These are phyloP conservation scores for Fusarium agapanthi DNA, from an alignment of 2,329 filamentous ascomycete species.

Conservation along the genomic window DNA sequence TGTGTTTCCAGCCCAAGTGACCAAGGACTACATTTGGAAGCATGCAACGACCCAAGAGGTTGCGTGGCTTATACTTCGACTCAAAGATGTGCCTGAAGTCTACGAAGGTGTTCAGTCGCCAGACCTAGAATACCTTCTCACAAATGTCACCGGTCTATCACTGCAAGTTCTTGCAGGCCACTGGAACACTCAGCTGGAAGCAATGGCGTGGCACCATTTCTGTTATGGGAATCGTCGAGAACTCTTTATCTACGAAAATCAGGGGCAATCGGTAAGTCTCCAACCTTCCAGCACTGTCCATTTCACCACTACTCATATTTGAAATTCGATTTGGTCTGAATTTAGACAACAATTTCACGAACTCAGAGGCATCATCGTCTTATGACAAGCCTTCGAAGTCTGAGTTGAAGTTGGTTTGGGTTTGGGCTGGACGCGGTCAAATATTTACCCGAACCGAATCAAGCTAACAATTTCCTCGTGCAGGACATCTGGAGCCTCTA, in stretches of 20 bases:
- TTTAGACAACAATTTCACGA: background rate
- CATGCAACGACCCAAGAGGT: background rate
- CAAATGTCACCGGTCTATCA: background rate
- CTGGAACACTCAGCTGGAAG: background rate
- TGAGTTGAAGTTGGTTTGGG: background rate
- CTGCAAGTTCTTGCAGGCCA: background rate
- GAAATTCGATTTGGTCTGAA: background rate
- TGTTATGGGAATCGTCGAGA: background rate
- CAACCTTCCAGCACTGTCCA: background rate
- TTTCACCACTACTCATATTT: background rate
- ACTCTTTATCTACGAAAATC: slow-evolving; percentile 13
- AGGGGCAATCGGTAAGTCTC: background rate
- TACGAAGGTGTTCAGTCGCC: background rate
- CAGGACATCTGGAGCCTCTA: slow-evolving; percentile 24
- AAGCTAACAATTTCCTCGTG: slow-evolving; percentile 35
- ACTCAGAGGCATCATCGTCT: background rate
- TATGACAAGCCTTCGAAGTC: background rate
- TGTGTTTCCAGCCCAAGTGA: background rate
- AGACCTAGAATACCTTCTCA: background rate
- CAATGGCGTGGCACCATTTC: background rate
- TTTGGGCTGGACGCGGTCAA: background rate
- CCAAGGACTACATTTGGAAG: background rate
- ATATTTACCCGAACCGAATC: slow-evolving; percentile 16
- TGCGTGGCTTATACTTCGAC: background rate
- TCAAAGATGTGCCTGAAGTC: background rate